These are phyloP conservation scores for Ampelomyces quisqualis DNA, from an alignment of 2,329 filamentous ascomycete genomes.

Conservation along the genomic window DNA sequence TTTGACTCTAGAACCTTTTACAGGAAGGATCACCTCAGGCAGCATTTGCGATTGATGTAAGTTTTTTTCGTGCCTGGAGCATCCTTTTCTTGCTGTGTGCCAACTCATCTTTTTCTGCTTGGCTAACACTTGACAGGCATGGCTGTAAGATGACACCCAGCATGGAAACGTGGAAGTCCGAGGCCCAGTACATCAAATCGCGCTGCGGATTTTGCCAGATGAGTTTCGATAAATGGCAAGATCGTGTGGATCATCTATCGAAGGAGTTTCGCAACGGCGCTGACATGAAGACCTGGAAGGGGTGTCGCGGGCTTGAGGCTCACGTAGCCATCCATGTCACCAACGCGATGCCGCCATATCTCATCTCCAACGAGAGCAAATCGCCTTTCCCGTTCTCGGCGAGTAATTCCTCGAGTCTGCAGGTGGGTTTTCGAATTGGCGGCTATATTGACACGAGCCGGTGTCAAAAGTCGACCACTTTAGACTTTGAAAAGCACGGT, in stretches of 20 bases:
- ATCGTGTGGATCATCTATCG: constrained; percentile 55
- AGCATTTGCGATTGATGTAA: constrained; percentile 59
- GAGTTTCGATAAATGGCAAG: constrained; percentile 53
- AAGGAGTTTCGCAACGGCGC: constrained; percentile 57
- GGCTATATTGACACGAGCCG: constrained; percentile 1
- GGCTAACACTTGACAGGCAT: constrained; percentile 40
- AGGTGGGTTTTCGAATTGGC: constrained; percentile 17
- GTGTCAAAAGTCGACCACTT: not conserved
- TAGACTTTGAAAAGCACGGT: not conserved
- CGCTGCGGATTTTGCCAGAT: constrained; percentile 57
- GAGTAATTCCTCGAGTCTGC: constrained; percentile 37
- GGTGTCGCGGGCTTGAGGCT: constrained; percentile 55
- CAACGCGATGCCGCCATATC: constrained; percentile 55
- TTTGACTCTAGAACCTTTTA: constrained; percentile 64
- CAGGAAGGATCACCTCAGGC: constrained; percentile 62
- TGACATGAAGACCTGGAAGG: constrained; percentile 57
- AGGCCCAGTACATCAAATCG: constrained; percentile 55
- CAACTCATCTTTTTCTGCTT: not conserved
- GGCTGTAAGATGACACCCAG: constrained; percentile 60
- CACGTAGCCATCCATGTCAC: constrained; percentile 52
- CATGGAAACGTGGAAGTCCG: constrained; percentile 67
- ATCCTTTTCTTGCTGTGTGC: no score
- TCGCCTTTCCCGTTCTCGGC: constrained; percentile 53
- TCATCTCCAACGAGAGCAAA: constrained; percentile 52
- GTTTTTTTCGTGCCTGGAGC: constrained; percentile 1